phyloP scores from a whole-genome alignment of 371 early-diverging fungal species.

The Conidiobolus incongruus region DNA sequence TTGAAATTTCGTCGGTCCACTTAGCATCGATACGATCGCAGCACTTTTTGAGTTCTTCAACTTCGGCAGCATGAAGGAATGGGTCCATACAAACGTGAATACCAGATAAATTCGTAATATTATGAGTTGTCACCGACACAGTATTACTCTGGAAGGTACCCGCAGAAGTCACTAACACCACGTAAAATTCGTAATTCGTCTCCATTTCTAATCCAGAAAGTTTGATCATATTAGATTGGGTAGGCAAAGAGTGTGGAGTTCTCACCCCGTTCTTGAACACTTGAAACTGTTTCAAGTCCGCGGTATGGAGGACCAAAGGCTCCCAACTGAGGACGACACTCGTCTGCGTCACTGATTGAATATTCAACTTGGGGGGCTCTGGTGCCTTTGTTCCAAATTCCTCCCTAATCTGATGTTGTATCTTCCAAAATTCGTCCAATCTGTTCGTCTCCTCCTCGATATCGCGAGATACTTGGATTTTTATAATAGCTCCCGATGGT shows the following conservation, averaged over 20 bases:
- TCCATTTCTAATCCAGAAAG: constrained; percentile 70
- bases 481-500: constrained; percentile 80
- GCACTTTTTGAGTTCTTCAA: constrained; percentile 48
- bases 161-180: constrained; percentile 74
- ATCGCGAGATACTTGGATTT: constrained; percentile 77
- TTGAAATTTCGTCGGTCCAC: constrained; percentile 63
- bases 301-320: constrained; percentile 50
- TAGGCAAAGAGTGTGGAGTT: constrained; percentile 9
- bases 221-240: constrained; percentile 39
- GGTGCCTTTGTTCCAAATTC: constrained; percentile 59
- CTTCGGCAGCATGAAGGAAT: constrained; percentile 13
- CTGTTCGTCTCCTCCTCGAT: constrained; percentile 54
- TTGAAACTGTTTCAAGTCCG: constrained; percentile 57
- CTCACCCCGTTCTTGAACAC: constrained; percentile 51
- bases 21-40: constrained; percentile 67
- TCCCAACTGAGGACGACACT: constrained; percentile 78
- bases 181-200: constrained; percentile 64
- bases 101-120: constrained; percentile 84
- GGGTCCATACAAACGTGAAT: constrained; percentile 40
- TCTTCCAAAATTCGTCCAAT: constrained; percentile 52
- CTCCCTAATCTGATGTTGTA: constrained; percentile 64
- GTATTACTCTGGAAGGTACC: constrained; percentile 58
- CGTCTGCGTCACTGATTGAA: constrained; percentile 70
- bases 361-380: constrained; percentile 44
- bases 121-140: constrained; percentile 57